phyloP scores from a whole-genome alignment of 164 flowering plant species.

The grape (Vitis vinifera) region DNA sequence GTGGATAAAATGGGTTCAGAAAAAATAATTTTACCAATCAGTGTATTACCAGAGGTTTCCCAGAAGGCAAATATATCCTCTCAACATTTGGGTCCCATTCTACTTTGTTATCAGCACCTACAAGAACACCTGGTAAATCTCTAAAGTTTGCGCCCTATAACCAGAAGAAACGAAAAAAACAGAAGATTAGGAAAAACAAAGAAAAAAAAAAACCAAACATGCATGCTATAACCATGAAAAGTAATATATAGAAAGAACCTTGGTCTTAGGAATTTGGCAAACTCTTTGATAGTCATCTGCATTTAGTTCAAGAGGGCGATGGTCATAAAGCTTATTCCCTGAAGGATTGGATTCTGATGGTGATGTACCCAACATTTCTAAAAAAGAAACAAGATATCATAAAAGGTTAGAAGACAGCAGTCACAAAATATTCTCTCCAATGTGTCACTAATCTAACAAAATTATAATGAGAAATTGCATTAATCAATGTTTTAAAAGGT shows the following conservation, averaged over 20 bases:
- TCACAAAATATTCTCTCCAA: no score
- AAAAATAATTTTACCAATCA: background rate
- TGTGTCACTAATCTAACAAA: no score
- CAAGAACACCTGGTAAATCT: slow-evolving; percentile 67
- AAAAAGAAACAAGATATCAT: background rate
- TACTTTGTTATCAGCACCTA: slow-evolving; percentile 52
- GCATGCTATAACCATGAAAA: background rate
- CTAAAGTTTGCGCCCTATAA: slow-evolving; percentile 80
- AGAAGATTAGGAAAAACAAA: background rate
- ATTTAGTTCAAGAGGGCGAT: slow-evolving; percentile 59
- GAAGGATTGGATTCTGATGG: background rate
- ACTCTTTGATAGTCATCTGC: slow-evolving; percentile 71
- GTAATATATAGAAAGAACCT: slow-evolving; percentile 37
- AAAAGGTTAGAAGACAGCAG: no score
- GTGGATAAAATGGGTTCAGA: background rate
- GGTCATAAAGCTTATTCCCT: slow-evolving; percentile 47
- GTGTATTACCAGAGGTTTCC: slow-evolving; percentile 66
- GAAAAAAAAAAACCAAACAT: background rate
- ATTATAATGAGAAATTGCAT: no score
- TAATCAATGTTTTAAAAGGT: no score
- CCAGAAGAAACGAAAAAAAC: background rate
- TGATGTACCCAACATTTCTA: slow-evolving; percentile 35
- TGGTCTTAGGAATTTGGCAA: slow-evolving; percentile 59
- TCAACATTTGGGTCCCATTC: slow-evolving; percentile 51
- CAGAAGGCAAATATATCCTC: slow-evolving; percentile 46